phyloP scores from a whole-genome alignment of 495 filamentous ascomycete genomes.

The Aspergillus sclerotiicarbonarius region DNA sequence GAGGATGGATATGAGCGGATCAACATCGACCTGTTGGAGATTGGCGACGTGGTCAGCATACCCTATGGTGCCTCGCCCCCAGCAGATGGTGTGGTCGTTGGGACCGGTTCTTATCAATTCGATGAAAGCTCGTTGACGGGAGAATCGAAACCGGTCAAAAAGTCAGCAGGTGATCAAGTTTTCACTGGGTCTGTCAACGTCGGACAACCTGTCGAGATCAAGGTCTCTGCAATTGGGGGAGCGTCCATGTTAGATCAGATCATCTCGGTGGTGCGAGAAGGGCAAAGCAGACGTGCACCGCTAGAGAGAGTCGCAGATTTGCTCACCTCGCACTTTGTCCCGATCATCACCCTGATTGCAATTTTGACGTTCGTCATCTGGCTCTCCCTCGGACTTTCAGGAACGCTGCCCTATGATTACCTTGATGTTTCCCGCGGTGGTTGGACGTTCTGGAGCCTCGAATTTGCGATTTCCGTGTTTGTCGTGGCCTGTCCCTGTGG shows the following conservation, averaged over 20 bases:
- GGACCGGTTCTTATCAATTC: constrained; percentile 62
- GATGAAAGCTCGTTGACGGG: constrained; percentile 91
- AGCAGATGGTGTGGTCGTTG: constrained; percentile 70
- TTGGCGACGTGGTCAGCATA: constrained; percentile 76
- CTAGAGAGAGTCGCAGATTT: constrained; percentile 82
- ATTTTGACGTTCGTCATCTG: constrained; percentile 82
- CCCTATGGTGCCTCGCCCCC: constrained; percentile 81
- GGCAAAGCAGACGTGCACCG: constrained; percentile 82
- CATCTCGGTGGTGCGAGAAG: constrained; percentile 84
- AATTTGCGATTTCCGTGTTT: constrained; percentile 93
- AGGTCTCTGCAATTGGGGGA: constrained; percentile 68
- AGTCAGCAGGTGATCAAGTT: constrained; percentile 66
- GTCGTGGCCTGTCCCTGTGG: constrained; percentile 95
- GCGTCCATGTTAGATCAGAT: constrained; percentile 91
- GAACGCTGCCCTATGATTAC: constrained; percentile 63
- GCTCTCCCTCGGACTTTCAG: constrained; percentile 72
- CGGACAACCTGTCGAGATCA: constrained; percentile 64
- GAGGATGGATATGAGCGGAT: constrained; percentile 42
- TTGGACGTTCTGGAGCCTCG: constrained; percentile 83
- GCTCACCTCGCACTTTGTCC: constrained; percentile 87
- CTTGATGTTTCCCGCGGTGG: constrained; percentile 65
- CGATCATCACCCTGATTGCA: constrained; percentile 75
- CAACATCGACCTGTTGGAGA: constrained; percentile 72
- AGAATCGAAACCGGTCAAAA: constrained; percentile 75
- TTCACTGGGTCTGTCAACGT: constrained; percentile 88